These are phyloP conservation scores for Pezicula rhizophila DNA, from an alignment of 2,329 filamentous ascomycete genomes.

Conservation along the genomic window DNA sequence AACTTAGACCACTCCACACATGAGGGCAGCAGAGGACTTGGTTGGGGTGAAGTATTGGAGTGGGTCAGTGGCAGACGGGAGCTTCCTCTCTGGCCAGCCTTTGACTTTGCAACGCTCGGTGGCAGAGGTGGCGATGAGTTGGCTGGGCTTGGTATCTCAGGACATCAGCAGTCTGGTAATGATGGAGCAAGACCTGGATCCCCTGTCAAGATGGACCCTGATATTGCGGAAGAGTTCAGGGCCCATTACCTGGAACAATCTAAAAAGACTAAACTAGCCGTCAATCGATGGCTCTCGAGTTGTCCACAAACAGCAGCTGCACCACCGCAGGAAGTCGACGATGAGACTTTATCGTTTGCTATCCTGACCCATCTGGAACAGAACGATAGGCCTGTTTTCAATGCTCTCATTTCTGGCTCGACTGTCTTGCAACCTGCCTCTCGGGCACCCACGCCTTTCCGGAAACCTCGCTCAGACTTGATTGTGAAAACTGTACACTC, in stretches of 20 bases:
- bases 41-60: conserved; percentile 94
- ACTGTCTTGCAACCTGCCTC: conserved; percentile 45
- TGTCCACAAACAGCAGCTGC: conserved; percentile 66
- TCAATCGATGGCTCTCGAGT: conserved; percentile 82
- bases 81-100: conserved; percentile 82
- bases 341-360: conserved; percentile 88
- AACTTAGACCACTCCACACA: conserved; percentile 40
- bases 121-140: conserved; percentile 54
- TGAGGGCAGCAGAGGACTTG: conserved; percentile 61
- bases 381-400: conserved; percentile 74
- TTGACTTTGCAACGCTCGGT: conserved; percentile 62
- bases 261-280: conserved; percentile 84
- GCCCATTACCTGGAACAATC: conserved; percentile 90
- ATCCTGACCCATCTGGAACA: conserved; percentile 81
- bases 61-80: conserved; percentile 84
- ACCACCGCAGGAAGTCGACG: conserved; percentile 83
- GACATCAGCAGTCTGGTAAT: conserved; percentile 50
- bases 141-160: conserved; percentile 47
- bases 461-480: conserved; percentile 63
- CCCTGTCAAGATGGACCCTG: conserved; percentile 75
- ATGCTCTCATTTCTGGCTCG: conserved; percentile 64
- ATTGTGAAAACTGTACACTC: conserved; percentile 70
- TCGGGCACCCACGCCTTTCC: conserved; percentile 64
- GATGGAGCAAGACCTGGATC: conserved; percentile 50
- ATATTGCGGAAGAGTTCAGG: conserved; percentile 87